Evolutionary conservation across 345 rosid species (phyloP).

Genomic region (Ceriops zippeliana): DNA sequence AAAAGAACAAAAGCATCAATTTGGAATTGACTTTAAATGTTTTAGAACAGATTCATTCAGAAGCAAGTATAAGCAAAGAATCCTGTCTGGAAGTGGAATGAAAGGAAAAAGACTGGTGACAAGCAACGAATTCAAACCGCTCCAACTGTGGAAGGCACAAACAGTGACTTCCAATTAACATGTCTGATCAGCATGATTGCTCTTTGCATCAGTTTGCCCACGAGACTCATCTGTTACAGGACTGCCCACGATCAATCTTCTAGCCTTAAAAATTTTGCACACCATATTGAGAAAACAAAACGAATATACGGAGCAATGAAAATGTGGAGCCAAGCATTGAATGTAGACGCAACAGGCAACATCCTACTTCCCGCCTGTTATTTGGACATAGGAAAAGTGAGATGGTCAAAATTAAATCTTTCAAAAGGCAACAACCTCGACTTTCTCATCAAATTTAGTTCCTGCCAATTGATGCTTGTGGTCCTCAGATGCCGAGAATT

Average conservation of each 20-base stretch:
- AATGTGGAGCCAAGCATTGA: background rate
- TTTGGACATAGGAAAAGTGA: too few relatives aligned
- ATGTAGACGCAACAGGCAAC: background rate
- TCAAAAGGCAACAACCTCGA: conserved; percentile 19
- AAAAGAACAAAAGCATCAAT: background rate
- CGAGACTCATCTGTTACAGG: conserved; percentile 26
- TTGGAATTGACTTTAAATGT: background rate
- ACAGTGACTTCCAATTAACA: conserved; percentile 42
- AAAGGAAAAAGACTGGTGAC: conserved; percentile 1
- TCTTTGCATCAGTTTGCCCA: conserved; percentile 25
- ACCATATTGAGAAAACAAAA: too few relatives aligned
- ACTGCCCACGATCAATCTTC: conserved; percentile 14
- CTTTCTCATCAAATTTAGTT: conserved; percentile 9
- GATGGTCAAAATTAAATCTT: too few relatives aligned
- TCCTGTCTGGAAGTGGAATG: background rate
- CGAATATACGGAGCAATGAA: background rate
- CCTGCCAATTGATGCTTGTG: conserved; percentile 9
- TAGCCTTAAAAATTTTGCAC: background rate
- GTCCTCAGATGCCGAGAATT: conserved; percentile 8
- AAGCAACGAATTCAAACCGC: conserved; percentile 33
- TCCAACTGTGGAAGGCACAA: conserved; percentile 59
- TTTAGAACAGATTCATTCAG: background rate
- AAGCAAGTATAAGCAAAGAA: background rate
- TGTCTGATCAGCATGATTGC: conserved; percentile 16
- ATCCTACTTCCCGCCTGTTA: too few relatives aligned